Evolutionary conservation across 768 basidiomycete genomes (phyloP), one percentile per base, ranked within the genome.

Genomic region (Xerocomus spinulosus): DNA sequence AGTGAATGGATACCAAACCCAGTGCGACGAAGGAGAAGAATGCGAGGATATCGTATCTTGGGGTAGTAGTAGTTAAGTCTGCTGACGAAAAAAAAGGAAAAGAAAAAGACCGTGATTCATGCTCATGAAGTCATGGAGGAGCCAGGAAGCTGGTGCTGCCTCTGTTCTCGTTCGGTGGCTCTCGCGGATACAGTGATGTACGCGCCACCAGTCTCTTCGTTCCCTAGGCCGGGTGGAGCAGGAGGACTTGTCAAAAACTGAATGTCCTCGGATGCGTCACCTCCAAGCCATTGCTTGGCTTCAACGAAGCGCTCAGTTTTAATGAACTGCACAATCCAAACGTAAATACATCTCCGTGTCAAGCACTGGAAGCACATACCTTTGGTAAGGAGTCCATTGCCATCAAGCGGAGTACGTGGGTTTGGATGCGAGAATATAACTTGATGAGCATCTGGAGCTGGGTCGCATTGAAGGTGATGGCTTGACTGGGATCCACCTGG

Each of bases 301-400:
- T 85, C 85, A 36, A 85, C 68, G 73, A 92, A 92, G 57, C 81
- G 81, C 24, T 85, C 79, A 1, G 87, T 90, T 68, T 92, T 92
- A 71, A 91, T 88, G 72, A 92, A 92, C 91, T 92, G 50, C 23
- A 41, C 13, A 46, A 33, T 30, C 18, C 45, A 13, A 29, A 17
- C 9, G 50, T 49, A 39, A 50, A 39, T 14, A 51, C 52, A 52
- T 50, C 49, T 48, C 48, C 15, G 21, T 35, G 44, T 15, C 18
- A 9, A 35, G 41, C 21, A 45, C 38, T 38, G 34, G 20, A 45
- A 17, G 21, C 28, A 59, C 74, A 24, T 58, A 89, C 90, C 78
- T 95, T 95, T 13, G 96, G 96, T n/a, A 99, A 87, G 7, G 95
- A 97, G 68, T 99, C 96, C 47, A 94, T 95, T 15, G 96, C 93